Base-by-base conservation (phyloP, 495 filamentous ascomycete genomes). In the Neohortaea acidophila region DNA sequence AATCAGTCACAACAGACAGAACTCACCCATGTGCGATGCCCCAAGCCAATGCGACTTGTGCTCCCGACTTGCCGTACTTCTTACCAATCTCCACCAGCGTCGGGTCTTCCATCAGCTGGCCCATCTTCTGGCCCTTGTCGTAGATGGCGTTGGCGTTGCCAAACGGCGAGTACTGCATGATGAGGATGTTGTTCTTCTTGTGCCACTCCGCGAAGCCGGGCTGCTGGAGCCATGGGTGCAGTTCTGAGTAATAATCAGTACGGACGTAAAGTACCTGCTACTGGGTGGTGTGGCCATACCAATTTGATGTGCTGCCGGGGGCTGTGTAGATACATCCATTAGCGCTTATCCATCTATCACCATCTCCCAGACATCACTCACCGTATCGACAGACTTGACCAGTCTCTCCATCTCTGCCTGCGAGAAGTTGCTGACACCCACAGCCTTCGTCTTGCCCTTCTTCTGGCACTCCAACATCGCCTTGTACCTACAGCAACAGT, bases 401-500 rank as follows among this genome's bases (percentile, higher is more conserved):
- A 86, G 47, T 32, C 66, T 64, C 58, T 83, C 73, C 40, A 85
- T 55, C 45, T 87, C 77, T 11, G 60, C 63, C 41, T 75, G 66
- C 17, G 67, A 72, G 58, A 83, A 84, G 60, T 86, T 92, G 47
- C 72, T 80, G 5, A 89, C 68, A 1, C 84, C 83, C 46, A 93
- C 82, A 3, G 64, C 75, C 42, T 59, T 68, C 29, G 59, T 54
- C 45, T 75, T 77, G 28, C 36, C 36, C 7, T 25, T 38, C 22
- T 18, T 38, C 13, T 27, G 36, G 13, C 22, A 27, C 36, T 38
- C 24, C 25, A 27, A 22, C 36, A 38, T 38, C 10, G 32, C 32
- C 32, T 34, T 34, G 17, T 34, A 34, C n/a, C 24, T 27, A n/a
- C 24, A 27, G n/a, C 24, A 27, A n/a, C n/a, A n/a, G n/a, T n/a